Evolutionary conservation across 768 basidiomycete species (phyloP).

Genomic region (Pisolithus marmoratus): DNA sequence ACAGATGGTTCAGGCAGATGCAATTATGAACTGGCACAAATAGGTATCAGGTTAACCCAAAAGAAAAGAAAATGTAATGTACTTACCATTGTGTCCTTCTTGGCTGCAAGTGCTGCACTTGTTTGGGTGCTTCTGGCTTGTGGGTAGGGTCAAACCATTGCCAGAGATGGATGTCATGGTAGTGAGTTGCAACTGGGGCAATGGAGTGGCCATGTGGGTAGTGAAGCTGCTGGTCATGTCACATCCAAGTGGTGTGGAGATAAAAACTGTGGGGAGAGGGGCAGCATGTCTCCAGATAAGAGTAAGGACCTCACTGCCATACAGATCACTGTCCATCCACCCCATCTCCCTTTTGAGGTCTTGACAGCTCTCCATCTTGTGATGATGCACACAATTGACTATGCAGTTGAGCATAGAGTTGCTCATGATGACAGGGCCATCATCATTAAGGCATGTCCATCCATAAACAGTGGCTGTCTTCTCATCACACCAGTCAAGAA

Average conservation of each 20-base stretch:
- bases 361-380: conserved; percentile 3
- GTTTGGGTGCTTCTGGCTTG: neutral
- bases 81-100: conserved; percentile 7
- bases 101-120: conserved; percentile 4
- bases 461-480: conserved; percentile 6
- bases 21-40: too few relatives aligned
- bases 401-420: conserved; percentile 14
- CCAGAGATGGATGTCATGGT: neutral
- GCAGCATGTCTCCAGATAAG: neutral
- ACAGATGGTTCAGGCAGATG: too few relatives aligned
- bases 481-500: conserved; percentile 12
- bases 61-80: neutral
- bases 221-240: neutral
- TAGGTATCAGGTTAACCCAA: neutral
- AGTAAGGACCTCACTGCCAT: neutral
- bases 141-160: neutral
- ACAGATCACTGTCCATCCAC: conserved; percentile 8
- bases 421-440: conserved; percentile 14
- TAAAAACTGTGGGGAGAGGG: neutral
- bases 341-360: conserved; percentile 14
- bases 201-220: neutral
- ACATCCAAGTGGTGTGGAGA: neutral
- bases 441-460: neutral
- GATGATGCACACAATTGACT: conserved; percentile 18
- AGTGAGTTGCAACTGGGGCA: too few relatives aligned